Base-by-base conservation (phyloP, 306 rosid genomes). In the Cucurbita moschata region DNA sequence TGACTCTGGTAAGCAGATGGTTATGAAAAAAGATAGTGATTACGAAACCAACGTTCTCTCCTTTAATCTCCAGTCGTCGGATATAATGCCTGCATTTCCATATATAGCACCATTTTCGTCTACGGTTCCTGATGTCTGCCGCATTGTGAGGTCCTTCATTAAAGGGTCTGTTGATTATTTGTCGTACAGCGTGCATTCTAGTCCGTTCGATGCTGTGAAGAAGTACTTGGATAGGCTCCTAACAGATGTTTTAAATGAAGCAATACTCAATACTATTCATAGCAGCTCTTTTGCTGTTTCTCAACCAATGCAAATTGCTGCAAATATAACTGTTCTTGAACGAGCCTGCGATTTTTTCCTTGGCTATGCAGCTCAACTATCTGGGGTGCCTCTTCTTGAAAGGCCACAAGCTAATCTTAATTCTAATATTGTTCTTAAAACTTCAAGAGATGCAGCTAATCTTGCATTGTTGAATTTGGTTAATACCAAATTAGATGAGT, bases 281-380 rank as follows among this genome's bases (percentile, higher is more conserved):
- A 75, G 87, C 42, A 81, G 86, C 58, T 85, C 14, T 75, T 84
- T 86, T 71, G 86, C 81, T 5, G 84, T 88, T 39, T 81, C 97
- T 75, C 96, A 85, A 69, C 97, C 97, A 74, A 93, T 93, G 97
- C 98, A 93, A 86, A 82, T 90, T 37, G 96, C 97, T 73, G 97
- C 98, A 60, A 93, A 90, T 85, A 81, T 87, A 77, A 19, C 98
- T 63, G 85, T 80, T 77, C 85, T 93, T 10, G 98, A 93, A 86
- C 85, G 90, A 80, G 97, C 97, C 62, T 90, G 98, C 73, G 96
- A 90, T 73, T 90, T 80, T 81, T 93, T 88, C 75, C 86, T 90
- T 70, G 72, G 86, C 21, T 83, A 88, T 76, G 92, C 91, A 0
- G 90, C 96, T 26, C 92, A 87, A 55, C 88, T 76, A 57, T 85